Conservation (phyloP, 768 basidiomycete genomes). For the Cystofilobasidium capitatum region DNA sequence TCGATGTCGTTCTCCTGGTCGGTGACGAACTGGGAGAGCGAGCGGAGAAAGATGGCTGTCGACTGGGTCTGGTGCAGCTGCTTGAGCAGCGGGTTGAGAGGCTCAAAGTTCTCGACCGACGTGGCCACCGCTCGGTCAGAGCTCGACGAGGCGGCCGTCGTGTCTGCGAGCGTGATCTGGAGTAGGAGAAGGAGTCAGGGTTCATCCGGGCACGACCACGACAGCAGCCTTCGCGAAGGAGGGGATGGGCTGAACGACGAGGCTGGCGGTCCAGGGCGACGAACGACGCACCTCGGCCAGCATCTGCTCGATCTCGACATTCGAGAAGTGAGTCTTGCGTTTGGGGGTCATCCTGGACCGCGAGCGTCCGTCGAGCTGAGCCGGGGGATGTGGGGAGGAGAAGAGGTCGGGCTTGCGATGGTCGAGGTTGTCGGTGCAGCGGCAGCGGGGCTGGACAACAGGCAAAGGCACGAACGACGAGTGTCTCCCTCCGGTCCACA, state of each 20-base stretch:
- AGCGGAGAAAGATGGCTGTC: conserved; percentile 80
- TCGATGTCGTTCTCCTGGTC: conserved; percentile 95
- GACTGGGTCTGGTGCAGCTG: conserved; percentile 79
- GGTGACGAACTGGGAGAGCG: conserved; percentile 75
- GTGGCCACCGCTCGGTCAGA: conserved; percentile 12
- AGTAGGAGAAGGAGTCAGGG: not conserved
- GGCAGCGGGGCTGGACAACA: too few relatives aligned
- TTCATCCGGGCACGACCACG: too few relatives aligned
- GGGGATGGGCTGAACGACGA: not conserved
- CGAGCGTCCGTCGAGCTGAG: not conserved
- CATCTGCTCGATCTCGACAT: conserved; percentile 27
- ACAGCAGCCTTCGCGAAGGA: not conserved
- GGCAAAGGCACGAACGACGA: too few relatives aligned
- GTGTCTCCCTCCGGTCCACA: too few relatives aligned
- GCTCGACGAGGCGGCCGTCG: not conserved
- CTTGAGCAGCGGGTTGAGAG: conserved; percentile 88
- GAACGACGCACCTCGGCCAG: conserved; percentile 20
- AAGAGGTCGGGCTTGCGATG: not conserved
- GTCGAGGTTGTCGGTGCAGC: too few relatives aligned
- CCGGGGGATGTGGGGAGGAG: not conserved
- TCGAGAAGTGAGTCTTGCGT: conserved; percentile 20
- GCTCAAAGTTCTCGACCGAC: conserved; percentile 71
- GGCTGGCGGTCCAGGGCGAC: not conserved
- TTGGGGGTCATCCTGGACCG: conserved; percentile 12
- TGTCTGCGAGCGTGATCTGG: conserved; percentile 22